Conservation (phyloP, 768 basidiomycete species). For the Grammothele lineata region DNA sequence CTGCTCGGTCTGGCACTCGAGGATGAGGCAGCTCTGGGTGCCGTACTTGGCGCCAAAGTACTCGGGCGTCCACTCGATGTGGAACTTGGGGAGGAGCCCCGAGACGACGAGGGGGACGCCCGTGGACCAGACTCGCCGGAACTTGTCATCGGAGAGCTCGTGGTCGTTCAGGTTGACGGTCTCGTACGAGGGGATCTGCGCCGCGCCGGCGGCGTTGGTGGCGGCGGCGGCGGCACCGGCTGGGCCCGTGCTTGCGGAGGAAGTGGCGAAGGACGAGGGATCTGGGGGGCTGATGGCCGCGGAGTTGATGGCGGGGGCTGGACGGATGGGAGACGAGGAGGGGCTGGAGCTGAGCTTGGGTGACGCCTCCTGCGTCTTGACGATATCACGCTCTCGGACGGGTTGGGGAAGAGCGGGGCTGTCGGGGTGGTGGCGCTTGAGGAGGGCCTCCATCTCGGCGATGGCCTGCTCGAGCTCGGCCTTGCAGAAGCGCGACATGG, state of each 20-base stretch:
- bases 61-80: constrained; percentile 75
- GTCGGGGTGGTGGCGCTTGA: too few species aligned
- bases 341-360: too few species aligned
- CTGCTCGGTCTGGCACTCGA: constrained; percentile 77
- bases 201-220: not conserved
- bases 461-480: constrained; percentile 64
- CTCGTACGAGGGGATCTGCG: constrained; percentile 36
- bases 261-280: constrained; percentile 9
- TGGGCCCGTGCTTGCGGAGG: constrained; percentile 8
- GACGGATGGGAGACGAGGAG: too few species aligned
- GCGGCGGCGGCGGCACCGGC: constrained; percentile 1
- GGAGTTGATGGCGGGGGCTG: constrained; percentile 6
- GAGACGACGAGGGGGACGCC: constrained; percentile 82
- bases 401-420: too few species aligned
- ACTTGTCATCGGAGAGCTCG: constrained; percentile 53
- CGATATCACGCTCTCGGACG: too few species aligned
- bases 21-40: constrained; percentile 58
- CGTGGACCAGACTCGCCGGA: constrained; percentile 64
- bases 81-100: constrained; percentile 55
- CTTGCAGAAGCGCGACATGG: constrained; percentile 72
- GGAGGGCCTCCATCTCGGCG: constrained; percentile 59
- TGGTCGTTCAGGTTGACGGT: constrained; percentile 44
- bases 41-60: constrained; percentile 73
- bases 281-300: constrained; percentile 8
- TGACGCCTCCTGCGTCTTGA: too few species aligned